These are phyloP conservation scores for Westerdykella aurantiaca DNA, from an alignment of 2,329 filamentous ascomycete genomes.

Conservation along the genomic window DNA sequence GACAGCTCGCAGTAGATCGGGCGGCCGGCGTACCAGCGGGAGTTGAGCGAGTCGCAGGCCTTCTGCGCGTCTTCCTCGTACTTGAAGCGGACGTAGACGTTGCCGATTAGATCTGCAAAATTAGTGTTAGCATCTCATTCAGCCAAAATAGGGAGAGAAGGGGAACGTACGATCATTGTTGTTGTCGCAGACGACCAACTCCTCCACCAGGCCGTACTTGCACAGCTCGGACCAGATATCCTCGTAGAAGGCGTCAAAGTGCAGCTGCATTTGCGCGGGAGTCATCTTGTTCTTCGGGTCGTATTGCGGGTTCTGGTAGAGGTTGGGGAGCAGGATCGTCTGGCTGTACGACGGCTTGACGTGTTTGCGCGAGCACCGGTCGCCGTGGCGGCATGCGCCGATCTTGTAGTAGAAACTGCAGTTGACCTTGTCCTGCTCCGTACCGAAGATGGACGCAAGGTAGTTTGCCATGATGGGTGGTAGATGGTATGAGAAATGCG, in stretches of 20 bases:
- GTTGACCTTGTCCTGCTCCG: conserved; percentile 98
- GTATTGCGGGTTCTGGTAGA: conserved; percentile 98
- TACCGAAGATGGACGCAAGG: conserved; percentile 98
- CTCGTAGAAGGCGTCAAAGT: conserved; percentile 99
- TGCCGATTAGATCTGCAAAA: conserved; percentile 80
- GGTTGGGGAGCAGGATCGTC: conserved; percentile 94
- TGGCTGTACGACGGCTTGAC: conserved; percentile 98
- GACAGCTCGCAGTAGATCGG: conserved; percentile 98
- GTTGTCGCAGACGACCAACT: conserved; percentile 98
- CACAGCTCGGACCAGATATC: conserved; percentile 99
- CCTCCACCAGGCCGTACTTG: conserved; percentile 95
- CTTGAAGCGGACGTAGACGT: conserved; percentile 99
- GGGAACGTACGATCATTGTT: conserved; percentile 76
- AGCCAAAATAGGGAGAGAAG: not conserved
- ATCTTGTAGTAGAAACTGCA: conserved; percentile 99
- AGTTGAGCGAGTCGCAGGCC: conserved; percentile 90
- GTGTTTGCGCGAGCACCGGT: conserved; percentile 96
- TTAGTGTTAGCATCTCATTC: conserved; percentile 6
- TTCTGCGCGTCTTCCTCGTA: conserved; percentile 95
- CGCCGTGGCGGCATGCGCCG: conserved; percentile 94
- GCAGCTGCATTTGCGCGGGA: conserved; percentile 89
- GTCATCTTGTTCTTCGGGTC: conserved; percentile 98
- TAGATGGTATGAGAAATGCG: not conserved
- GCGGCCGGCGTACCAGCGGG: conserved; percentile 91
- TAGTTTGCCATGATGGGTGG: conserved; percentile 77